Base-by-base conservation (phyloP, 805 yeast genomes). In the Kodamaea jinghongensis region DNA sequence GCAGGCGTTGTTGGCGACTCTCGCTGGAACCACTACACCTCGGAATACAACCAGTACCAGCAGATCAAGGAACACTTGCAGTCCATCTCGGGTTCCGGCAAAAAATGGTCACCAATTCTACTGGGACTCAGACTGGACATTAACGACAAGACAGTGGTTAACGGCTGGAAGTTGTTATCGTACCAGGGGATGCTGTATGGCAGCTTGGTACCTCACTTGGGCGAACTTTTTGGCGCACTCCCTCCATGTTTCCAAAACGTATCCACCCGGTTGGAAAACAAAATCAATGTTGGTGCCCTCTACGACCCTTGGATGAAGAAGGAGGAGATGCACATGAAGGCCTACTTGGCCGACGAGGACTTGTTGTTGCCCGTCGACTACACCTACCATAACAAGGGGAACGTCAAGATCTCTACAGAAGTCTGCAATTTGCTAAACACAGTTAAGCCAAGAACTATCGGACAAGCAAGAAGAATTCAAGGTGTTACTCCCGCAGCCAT, bases 401-500 rank as follows among this genome's bases (percentile, higher is more conserved):
- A 50, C 17, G 39, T 67, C 28, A 68, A 66, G 41, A 62, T 91
- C n/a, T 85, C 95, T 2, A 71, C 76, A 17, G 97, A 91, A 55
- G 90, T 81, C 20, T 76, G 84, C 41, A 70, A 67, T 12, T 63
- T 85, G 8, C 67, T 93, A 39, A 86, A 87, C 51, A 71, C 73
- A 8, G 79, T 87, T 11, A 83, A 86, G 45, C 99, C 99, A 0
- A 78, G 78, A 39, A 93, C 97, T 0, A 78, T 93, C 32, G 98
- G 98, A 0, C 98, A 93, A 58, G 98, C 98, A 0, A 75, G 96
- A 56, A 72, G 98, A 50, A 84, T 91, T 9, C 95, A 93, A 54
- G 98, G 99, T 1, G 81, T 93, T 2, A 91, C 98, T 0, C 96
- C 98, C 0, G 91, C 96, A 0, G 93, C 96, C 0, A 69, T 87